Percentiles rank a stretch among this genome's conserved stretches.
Conservation (phyloP, 495 filamentous ascomycete genomes). For the Aspergillus affinis region DNA sequence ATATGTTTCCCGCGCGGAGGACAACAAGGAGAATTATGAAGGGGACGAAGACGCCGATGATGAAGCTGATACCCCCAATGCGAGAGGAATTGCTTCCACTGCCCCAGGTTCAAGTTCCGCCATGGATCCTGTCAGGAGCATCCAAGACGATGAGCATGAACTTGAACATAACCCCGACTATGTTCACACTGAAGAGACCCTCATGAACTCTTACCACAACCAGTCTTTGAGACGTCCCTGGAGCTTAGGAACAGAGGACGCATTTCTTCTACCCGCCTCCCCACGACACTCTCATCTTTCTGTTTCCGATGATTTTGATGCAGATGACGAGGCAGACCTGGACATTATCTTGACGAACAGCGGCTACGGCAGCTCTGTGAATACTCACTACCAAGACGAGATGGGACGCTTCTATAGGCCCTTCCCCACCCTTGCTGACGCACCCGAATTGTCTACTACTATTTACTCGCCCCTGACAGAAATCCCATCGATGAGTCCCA, state of each 20-base stretch:
- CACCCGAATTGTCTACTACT: background rate
- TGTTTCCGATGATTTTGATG: background rate
- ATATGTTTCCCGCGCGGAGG: conserved; percentile 5
- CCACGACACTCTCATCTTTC: background rate
- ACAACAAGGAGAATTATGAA: conserved; percentile 19
- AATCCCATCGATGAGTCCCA: background rate
- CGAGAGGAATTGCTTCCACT: too few relatives aligned
- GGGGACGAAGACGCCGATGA: background rate
- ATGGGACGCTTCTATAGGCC: background rate
- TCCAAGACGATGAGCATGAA: background rate
- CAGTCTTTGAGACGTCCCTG: background rate
- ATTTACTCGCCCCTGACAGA: background rate
- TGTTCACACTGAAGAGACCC: background rate
- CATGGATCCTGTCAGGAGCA: background rate
- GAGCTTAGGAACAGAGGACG: background rate
- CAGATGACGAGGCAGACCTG: background rate
- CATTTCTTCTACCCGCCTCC: background rate
- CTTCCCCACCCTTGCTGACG: background rate
- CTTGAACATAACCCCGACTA: background rate
- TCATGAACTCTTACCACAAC: background rate
- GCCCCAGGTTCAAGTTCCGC: background rate
- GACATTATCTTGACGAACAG: background rate
- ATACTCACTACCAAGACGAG: background rate
- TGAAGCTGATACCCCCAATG: background rate
- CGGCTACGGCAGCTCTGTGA: background rate